Conservation (phyloP, 139 green algal species). For the Deuterostichococcus epilithicus region DNA sequence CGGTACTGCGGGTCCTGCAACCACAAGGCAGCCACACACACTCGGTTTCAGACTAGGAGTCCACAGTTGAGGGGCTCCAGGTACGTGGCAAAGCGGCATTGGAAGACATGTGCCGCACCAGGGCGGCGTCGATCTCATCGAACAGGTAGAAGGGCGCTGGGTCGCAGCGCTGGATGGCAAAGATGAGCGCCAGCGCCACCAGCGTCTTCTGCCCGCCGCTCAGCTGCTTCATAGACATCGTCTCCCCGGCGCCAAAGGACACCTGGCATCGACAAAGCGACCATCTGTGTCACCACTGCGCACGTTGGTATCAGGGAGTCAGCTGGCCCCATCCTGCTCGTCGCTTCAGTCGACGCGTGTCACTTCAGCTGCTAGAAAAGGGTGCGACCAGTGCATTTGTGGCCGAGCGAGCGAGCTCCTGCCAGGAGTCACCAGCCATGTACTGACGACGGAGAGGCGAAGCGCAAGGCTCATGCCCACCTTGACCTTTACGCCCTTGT, state of each 20-base stretch:
- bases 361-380: too few relatives aligned
- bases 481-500: conserved; percentile 87
- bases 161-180: conserved; percentile 96
- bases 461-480: conserved; percentile 23
- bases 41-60: too few relatives aligned
- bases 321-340: too few relatives aligned
- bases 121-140: conserved; percentile 98
- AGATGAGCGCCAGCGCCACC: conserved; percentile 96
- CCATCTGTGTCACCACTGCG: too few relatives aligned
- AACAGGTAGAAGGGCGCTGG: conserved; percentile 99
- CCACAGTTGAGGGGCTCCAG: neutral
- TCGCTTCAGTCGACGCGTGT: too few relatives aligned
- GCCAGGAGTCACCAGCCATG: too few relatives aligned
- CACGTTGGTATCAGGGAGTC: too few relatives aligned
- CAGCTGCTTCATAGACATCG: conserved; percentile 85
- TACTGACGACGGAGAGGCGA: too few relatives aligned
- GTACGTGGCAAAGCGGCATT: too few relatives aligned
- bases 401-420: too few relatives aligned
- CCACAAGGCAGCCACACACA: neutral
- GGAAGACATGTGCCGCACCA: conserved; percentile 74
- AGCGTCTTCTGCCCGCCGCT: conserved; percentile 96
- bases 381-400: too few relatives aligned
- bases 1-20: conserved; percentile 31
- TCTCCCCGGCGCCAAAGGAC: conserved; percentile 77
- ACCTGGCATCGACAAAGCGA: too few relatives aligned